Base-by-base conservation (phyloP, 129 eudicot species). In the Dittrichia graveolens region DNA sequence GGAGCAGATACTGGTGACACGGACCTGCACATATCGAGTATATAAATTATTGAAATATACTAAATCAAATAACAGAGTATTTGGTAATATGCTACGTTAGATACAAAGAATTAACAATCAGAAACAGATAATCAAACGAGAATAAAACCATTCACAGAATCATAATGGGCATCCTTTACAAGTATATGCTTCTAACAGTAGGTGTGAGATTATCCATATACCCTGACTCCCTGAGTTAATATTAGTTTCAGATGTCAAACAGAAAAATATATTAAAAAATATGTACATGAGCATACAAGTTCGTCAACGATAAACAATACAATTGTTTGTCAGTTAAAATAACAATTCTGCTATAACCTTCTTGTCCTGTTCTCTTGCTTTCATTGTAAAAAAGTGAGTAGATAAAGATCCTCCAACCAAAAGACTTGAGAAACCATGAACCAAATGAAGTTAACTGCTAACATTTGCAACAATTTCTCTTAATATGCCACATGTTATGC, bases 11-110 rank as follows among this genome's bases (percentile, higher is more conserved):
- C 83, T 11, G 81, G 68, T 43, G 73, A 65, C 11, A 39, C 66
- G 6, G 78, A 77, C 76, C 91, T 86, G 81, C 45, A 81, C 54
- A 69, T 55, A 44, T 4, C 6, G 6, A 72, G 13, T 56, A 65
- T 53, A 35, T 8, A 44, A 15, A 61, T 40, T 53, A 72, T 48
- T 6, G 13, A 67, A 38, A 47, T 39, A 8, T 66, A 59, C 40
- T 47, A 50, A n/a, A n/a, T n/a, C n/a, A 73, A 44, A 67, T 24
- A 65, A 4, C 44, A 49, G 24, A 37, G 62, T 40, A 62, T 12
- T 48, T 48, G 8, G 50, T 66, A 48, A 38, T 11, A 5, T 48
- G 35, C 3, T 46, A 43, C 6, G n/a, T 45, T 59, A 46, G 39
- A 46, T 37, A 12, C 60, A 46, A 10, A 40, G 8, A 5, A 16